Evolutionary conservation across 2,329 filamentous ascomycete genomes (phyloP), one percentile per base, ranked within the genome.

Genomic region (Verticillium isaacii): DNA sequence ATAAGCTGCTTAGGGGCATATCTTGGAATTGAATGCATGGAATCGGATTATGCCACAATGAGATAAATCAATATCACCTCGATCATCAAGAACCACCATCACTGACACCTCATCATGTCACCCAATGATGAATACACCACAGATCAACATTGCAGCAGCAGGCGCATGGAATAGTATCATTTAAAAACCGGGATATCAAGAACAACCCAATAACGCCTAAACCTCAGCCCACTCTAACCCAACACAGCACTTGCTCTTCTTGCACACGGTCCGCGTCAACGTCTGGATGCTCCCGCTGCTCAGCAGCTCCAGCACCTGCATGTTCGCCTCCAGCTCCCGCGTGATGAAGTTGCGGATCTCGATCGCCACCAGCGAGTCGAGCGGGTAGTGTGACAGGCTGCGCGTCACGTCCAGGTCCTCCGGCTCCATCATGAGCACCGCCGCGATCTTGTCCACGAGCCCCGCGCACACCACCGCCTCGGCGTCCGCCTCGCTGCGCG

Each of bases 271-370:
- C 71, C 78, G 80, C 12, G 79, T 77, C n/a, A 83, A 68, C 1
- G 74, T 80, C 72, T 80, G 76, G 63, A 83, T 80, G 23, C 76
- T 79, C 1, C 82, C 82, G 66, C 80, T 82, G 6, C 78, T 81
- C 41, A 85, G 70, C 63, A 86, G 69, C 68, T 86, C 83, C 63
- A 86, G 69, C 0, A 86, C 82, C 70, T 85, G 82, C 67, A 85
- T 66, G 60, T 80, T 82, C 1, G 78, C 76, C 68, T 82, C 75
- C 64, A 82, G 76, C 69, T 81, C 79, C 61, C 79, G 76, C 15
- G 77, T 78, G 59, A 82, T 79, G 73, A 78, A 82, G 70, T 82
- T 82, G 23, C 80, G 77, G 60, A 82, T 73, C 70, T 82, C 80
- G 57, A 82, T 80, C 0, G 80, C 79, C 17, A 81, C 77, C 5